Evolutionary conservation across 2,329 filamentous ascomycete genomes (phyloP), one percentile per base, ranked within the genome.

Genomic region (Penicillium sp.): DNA sequence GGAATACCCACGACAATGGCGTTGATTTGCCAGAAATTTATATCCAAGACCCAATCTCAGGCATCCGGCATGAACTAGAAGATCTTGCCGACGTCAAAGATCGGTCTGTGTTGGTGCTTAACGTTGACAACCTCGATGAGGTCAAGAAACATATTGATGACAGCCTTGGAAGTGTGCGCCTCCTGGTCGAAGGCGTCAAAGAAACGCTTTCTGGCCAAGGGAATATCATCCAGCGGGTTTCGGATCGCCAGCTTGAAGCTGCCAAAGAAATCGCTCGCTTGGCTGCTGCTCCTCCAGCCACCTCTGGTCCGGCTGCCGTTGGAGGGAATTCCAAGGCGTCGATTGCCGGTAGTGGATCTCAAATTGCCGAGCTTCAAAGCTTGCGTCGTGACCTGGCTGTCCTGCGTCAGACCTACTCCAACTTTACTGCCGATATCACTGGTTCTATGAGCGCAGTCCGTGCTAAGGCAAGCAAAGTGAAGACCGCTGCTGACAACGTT

Each of bases 121-220:
- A 99, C 66, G 84, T 97, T 1, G 94, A 99, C 70, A 85, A 89
- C 17, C 82, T 99, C 5, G 94, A 99, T 71, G 94, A 99, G 75
- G 93, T 99, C 38, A 97, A 97, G 77, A 87, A 88, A 49, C 94
- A 97, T 70, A 92, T 99, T 63, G 94, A 99, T 63, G 93, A 99
- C 63, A 91, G 93, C 42, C 82, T 99, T 50, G 88, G 88, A 10
- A 86, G 88, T 7, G 80, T 99, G 49, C 90, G 88, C 64, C 85
- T 86, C 56, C 83, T 96, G 31, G 87, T 99, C n/a, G 89, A 96
- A 66, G 88, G 90, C 56, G 86, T 99, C 58, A 91, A 89, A 73
- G 89, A 89, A 53, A 88, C 90, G 43, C 83, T 99, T 10, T 89
- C 92, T 57, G 89, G 92, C 45, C 94, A 97, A 69, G 86, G 90